phyloP scores from a whole-genome alignment of 768 basidiomycete species.

The Pleurotus giganteus region DNA sequence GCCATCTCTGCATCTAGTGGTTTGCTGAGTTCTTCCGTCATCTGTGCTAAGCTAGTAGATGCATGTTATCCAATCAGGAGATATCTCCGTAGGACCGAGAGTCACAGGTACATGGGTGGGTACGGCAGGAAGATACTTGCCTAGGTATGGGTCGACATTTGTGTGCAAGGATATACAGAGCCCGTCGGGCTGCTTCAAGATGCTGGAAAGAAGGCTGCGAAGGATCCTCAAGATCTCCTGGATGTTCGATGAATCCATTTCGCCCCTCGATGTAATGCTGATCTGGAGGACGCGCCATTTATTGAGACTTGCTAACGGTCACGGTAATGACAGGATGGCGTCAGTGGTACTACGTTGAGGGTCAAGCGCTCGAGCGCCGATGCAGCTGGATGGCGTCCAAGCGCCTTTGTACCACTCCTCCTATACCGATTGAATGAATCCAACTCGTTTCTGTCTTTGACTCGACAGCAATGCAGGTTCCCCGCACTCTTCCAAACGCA shows the following conservation, averaged over 20 bases:
- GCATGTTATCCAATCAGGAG: no score
- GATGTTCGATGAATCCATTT: slow-evolving; percentile 13
- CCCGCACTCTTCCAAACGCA: background rate
- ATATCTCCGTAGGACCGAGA: no score
- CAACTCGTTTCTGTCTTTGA: no score
- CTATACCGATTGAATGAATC: no score
- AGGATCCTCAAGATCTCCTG: background rate
- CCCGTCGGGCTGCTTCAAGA: slow-evolving; percentile 24
- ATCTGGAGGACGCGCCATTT: background rate
- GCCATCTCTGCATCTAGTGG: slow-evolving; percentile 24
- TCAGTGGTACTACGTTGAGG: no score
- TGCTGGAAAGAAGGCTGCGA: background rate
- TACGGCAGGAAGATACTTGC: slow-evolving; percentile 24
- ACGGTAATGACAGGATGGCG: no score
- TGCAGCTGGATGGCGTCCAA: no score
- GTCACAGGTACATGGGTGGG: background rate
- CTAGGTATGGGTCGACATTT: slow-evolving; percentile 37
- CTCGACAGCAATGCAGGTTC: background rate
- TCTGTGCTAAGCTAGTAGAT: slow-evolving; percentile 30
- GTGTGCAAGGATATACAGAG: slow-evolving; percentile 37
- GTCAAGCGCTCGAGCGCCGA: no score
- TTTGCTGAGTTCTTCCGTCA: slow-evolving; percentile 30
- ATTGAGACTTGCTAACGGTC: no score
- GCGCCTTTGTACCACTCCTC: no score
- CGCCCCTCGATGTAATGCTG: slow-evolving; percentile 7